phyloP scores from a whole-genome alignment of 1,284 basidiomycete species.

The Papiliotrema terrestris region DNA sequence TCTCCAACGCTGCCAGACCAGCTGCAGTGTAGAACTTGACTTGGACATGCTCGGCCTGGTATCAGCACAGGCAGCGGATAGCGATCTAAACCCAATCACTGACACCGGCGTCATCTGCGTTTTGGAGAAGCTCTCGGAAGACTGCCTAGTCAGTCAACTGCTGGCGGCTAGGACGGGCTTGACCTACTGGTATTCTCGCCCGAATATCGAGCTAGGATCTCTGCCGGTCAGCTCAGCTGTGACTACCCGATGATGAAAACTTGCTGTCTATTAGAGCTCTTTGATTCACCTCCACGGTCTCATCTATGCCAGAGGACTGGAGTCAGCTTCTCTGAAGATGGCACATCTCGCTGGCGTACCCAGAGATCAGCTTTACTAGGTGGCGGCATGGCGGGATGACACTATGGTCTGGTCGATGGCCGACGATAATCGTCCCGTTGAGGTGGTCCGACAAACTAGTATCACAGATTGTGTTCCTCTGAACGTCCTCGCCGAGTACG shows the following conservation, averaged over 20 bases:
- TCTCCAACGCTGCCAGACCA: conserved; percentile 54
- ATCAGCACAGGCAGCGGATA: not conserved
- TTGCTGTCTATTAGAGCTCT: conserved; percentile 83
- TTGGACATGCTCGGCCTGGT: conserved; percentile 66
- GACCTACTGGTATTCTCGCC: conserved; percentile 77
- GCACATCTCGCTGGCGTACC: conserved; percentile 9
- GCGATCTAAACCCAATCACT: conserved; percentile 4
- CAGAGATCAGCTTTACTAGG: conserved; percentile 36
- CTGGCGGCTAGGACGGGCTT: not conserved
- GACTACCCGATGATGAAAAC: conserved; percentile 11
- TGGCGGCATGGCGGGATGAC: conserved; percentile 19
- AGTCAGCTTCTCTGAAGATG: conserved; percentile 29
- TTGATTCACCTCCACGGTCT: conserved; percentile 82
- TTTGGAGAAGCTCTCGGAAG: conserved; percentile 87
- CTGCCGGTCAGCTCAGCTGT: conserved; percentile 16
- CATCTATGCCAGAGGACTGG: conserved; percentile 43
- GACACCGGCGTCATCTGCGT: conserved; percentile 85
- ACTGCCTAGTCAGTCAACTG: conserved; percentile 51
- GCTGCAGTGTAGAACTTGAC: conserved; percentile 72
- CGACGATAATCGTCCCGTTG: not conserved
- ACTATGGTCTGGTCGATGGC: not conserved
- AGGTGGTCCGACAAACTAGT: no score
- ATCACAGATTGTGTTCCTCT: not conserved
- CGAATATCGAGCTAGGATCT: conserved; percentile 85
- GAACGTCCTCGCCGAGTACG: not conserved